Evolutionary conservation across 2,329 filamentous ascomycete species (phyloP).

Genomic region (Rutstroemia sp.): DNA sequence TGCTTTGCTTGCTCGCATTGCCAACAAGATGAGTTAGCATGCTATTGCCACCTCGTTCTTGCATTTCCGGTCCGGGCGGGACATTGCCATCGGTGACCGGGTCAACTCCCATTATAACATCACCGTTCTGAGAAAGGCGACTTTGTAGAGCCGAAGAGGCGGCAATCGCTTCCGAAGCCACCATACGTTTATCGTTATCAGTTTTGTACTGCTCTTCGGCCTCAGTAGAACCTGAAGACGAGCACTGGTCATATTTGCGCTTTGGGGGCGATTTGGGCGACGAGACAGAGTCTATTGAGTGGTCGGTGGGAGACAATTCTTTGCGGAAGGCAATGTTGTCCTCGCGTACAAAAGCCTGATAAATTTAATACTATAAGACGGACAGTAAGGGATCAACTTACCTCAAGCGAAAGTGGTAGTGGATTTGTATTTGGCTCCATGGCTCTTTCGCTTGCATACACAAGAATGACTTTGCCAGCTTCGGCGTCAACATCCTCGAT

Average conservation of each 20-base stretch:
- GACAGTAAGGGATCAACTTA: slow-evolving; percentile 17
- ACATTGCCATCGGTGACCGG: slow-evolving; percentile 10
- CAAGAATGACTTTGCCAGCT: slow-evolving; percentile 39
- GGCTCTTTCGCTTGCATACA: slow-evolving; percentile 48
- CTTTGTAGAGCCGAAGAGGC: neutral
- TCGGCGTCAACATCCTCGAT: slow-evolving; percentile 41
- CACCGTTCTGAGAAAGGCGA: neutral
- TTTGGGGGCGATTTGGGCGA: slow-evolving; percentile 18
- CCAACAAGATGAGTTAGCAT: slow-evolving; percentile 14
- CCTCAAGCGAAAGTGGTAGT: slow-evolving; percentile 35
- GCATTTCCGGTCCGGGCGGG: slow-evolving; percentile 21
- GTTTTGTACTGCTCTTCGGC: neutral
- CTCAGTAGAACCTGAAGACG: slow-evolving; percentile 6
- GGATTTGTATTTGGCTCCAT: slow-evolving; percentile 26
- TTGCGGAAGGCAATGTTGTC: slow-evolving; percentile 46
- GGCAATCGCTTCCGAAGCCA: neutral
- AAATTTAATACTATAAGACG: slow-evolving; percentile 10
- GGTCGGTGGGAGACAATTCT: slow-evolving; percentile 32
- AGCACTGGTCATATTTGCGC: slow-evolving; percentile 22
- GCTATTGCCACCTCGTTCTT: slow-evolving; percentile 21
- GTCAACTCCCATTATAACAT: slow-evolving; percentile 21
- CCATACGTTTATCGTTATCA: neutral
- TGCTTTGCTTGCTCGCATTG: slow-evolving; percentile 9
- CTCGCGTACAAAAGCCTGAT: slow-evolving; percentile 40
- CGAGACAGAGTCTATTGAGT: slow-evolving; percentile 2